These are phyloP conservation scores for Aureobasidium lini DNA, from an alignment of 2,329 filamentous ascomycete species.

Conservation along the genomic window DNA sequence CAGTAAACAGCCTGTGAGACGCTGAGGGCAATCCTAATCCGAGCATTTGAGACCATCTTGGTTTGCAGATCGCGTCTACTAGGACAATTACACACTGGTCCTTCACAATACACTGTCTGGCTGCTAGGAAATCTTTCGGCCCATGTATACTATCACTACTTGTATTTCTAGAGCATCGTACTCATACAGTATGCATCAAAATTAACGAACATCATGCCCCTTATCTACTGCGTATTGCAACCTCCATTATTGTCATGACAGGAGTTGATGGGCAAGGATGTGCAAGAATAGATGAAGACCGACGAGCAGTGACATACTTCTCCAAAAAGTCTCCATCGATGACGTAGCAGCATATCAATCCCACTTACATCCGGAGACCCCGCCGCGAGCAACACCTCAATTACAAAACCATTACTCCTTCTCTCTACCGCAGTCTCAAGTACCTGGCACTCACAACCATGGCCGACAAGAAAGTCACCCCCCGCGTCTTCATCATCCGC, in stretches of 20 bases:
- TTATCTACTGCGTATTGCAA: too few species aligned
- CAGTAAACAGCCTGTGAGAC: neutral
- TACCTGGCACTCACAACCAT: neutral
- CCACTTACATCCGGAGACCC: neutral
- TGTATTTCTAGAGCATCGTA: neutral
- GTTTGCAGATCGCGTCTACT: too few species aligned
- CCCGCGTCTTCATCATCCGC: slow-evolving; percentile 51
- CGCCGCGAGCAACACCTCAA: too few species aligned
- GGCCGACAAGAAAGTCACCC: slow-evolving; percentile 28
- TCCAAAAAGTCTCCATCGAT: neutral
- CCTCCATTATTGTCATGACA: too few species aligned
- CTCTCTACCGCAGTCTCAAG: slow-evolving; percentile 18
- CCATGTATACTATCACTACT: neutral
- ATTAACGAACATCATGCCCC: neutral
- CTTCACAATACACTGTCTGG: neutral
- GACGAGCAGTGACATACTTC: neutral
- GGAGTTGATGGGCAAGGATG: too few species aligned
- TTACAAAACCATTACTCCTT: neutral
- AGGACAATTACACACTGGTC: too few species aligned
- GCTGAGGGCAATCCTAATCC: too few species aligned
- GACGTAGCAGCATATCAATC: neutral
- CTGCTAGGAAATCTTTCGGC: neutral
- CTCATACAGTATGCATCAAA: neutral
- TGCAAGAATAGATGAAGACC: too few species aligned
- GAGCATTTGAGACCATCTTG: too few species aligned